A percentile compares a stretch with the other conserved stretches of the same genome.
Evolutionary conservation across 805 yeast species (phyloP).

Genomic region (Blastobotrys robertii): DNA sequence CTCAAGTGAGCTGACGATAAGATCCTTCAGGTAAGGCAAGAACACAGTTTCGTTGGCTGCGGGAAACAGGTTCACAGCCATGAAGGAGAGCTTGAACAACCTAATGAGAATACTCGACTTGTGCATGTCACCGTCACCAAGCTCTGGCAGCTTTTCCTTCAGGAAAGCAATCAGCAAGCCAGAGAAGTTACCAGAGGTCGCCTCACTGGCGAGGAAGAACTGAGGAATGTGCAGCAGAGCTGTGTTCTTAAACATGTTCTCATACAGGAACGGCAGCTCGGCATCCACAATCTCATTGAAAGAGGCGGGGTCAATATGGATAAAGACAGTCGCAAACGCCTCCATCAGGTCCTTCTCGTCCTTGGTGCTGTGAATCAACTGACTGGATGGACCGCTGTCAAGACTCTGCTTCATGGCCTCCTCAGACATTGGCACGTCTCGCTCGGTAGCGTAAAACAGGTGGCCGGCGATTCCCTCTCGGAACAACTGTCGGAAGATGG

Average conservation of each 20-base stretch:
- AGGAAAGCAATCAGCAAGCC: constrained; percentile 73
- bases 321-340: constrained; percentile 83
- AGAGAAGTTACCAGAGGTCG: constrained; percentile 87
- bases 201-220: constrained; percentile 84
- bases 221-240: constrained; percentile 88
- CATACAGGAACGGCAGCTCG: constrained; percentile 69
- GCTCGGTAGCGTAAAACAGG: constrained; percentile 52
- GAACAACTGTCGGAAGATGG: constrained; percentile 65
- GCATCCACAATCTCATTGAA: constrained; percentile 84
- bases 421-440: constrained; percentile 17
- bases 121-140: constrained; percentile 72
- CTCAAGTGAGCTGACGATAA: constrained; percentile 71
- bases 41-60: constrained; percentile 74
- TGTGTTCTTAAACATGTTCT: constrained; percentile 71
- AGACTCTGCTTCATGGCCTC: constrained; percentile 20
- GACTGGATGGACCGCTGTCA: constrained; percentile 49
- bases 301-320: constrained; percentile 89
- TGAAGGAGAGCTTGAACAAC: constrained; percentile 83
- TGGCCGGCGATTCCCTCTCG: constrained; percentile 79
- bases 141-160: constrained; percentile 57
- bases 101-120: constrained; percentile 75
- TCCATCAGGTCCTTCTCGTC: constrained; percentile 96
- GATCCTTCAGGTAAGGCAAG: constrained; percentile 74
- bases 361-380: constrained; percentile 79
- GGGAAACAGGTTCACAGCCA: constrained; percentile 92